Conservation (phyloP, 169 alveolate species). For the Perkinsus olseni region DNA sequence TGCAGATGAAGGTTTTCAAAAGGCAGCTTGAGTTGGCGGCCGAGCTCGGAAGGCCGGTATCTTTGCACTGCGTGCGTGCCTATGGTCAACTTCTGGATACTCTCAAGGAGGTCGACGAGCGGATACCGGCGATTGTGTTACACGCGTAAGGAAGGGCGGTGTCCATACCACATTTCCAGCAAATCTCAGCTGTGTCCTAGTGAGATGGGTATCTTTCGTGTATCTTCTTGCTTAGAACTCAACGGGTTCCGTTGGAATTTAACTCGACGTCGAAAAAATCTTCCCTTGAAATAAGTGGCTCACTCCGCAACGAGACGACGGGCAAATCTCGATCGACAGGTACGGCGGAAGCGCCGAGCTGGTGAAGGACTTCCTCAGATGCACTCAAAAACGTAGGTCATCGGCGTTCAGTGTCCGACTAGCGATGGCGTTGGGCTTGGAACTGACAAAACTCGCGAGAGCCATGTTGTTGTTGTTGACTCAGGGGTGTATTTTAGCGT, state of each 20-base stretch:
- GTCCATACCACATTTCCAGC: too few species aligned
- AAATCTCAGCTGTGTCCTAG: too few species aligned
- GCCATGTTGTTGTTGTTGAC: background rate
- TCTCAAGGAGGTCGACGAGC: background rate
- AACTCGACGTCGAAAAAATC: too few species aligned
- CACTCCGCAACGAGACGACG: too few species aligned
- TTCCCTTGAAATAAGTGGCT: too few species aligned
- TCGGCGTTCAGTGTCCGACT: too few species aligned
- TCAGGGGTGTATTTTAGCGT: background rate
- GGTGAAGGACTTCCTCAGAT: background rate
- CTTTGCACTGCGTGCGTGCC: background rate
- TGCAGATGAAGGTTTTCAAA: background rate
- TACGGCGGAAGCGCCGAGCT: background rate
- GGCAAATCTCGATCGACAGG: too few species aligned
- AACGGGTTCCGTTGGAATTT: too few species aligned
- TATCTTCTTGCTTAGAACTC: too few species aligned
- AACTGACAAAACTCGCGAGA: too few species aligned
- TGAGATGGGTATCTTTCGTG: too few species aligned
- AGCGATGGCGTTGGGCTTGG: too few species aligned
- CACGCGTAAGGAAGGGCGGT: background rate
- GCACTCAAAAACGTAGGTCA: background rate
- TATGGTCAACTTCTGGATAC: background rate
- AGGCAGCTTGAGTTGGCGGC: background rate
- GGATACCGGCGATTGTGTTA: background rate
- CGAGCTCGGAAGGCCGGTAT: background rate